Evolutionary conservation across 208 protist genomes (phyloP), one percentile per base, ranked within the genome.

Genomic region (Trypanosoma brucei): DNA sequence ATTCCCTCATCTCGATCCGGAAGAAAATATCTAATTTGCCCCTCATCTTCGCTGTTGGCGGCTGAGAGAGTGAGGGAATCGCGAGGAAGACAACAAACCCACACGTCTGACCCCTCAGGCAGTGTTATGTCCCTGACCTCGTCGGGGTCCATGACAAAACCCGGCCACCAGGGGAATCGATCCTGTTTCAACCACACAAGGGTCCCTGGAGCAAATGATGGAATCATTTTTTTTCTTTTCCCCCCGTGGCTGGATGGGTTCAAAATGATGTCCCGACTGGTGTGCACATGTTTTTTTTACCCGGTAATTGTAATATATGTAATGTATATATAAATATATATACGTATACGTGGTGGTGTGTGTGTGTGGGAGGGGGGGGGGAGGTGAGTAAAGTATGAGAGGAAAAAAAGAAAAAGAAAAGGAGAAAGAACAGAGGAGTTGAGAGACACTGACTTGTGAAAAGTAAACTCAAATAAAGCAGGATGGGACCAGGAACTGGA

Each of bases 161-260:
- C 82, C 0, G 88, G 88, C 85, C 88, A 94, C 85, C 88, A 94
- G n/a, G 88, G 88, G 62, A 86, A 88, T 50, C 69, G 84, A 9
- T 60, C 48, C 70, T 85, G 78, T 66, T 92, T 88, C 44, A 91
- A 54, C 88, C 88, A 94, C n/a, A 94, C 88, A 57, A 80, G 76
- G 3, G 77, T 52, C 62, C 83, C 71, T 1, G 84, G 39, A 1
- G 66, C 53, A 57, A 78, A 80, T 22, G 22, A 54, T 33, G 50
- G 8, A 6, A 31, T 54, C 31, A 54, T 48, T 48, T 8, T 48
- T 48, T n/a, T 48, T 48, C 8, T 48, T 48, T n/a, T 48, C 14
- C 14, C 44, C 44, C 14, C 14, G 44, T 54, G 22, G 50, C 50
- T 54, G 7, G n/a, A 6, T 34, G 50, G 50, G 11, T 7, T 54